phyloP scores from a whole-genome alignment of 2,329 filamentous ascomycete species.

The Fusarium albosuccineum region DNA sequence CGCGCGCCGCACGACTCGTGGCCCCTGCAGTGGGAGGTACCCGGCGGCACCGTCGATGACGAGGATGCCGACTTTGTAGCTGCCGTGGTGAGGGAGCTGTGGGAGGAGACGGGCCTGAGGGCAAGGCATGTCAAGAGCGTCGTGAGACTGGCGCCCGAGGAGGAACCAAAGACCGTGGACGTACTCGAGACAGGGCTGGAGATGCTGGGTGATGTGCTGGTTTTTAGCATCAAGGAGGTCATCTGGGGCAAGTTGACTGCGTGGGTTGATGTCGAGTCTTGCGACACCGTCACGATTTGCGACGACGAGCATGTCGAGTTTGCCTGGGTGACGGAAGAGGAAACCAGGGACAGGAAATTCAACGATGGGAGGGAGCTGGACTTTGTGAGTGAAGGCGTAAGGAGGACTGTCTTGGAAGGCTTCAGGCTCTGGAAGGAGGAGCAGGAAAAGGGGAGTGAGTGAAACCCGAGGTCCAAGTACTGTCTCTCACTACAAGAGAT shows the following conservation, averaged over 20 bases:
- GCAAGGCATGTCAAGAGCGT: slow-evolving; percentile 45
- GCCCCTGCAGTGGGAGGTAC: slow-evolving; percentile 45
- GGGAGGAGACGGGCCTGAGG: slow-evolving; percentile 59
- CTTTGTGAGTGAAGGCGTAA: slow-evolving; percentile 51
- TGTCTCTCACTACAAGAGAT: neutral
- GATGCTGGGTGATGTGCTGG: slow-evolving; percentile 37
- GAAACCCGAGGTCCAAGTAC: neutral
- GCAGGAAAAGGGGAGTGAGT: neutral
- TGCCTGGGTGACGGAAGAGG: slow-evolving; percentile 55
- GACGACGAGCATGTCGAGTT: slow-evolving; percentile 55
- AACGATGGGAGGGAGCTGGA: slow-evolving; percentile 46
- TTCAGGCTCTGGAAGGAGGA: slow-evolving; percentile 47
- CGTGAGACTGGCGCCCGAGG: slow-evolving; percentile 24
- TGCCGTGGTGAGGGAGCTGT: slow-evolving; percentile 58
- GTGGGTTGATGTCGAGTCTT: slow-evolving; percentile 47
- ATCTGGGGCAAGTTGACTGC: slow-evolving; percentile 49
- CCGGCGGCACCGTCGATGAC: slow-evolving; percentile 43
- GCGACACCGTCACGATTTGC: slow-evolving; percentile 47
- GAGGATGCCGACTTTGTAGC: slow-evolving; percentile 38
- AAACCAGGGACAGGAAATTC: slow-evolving; percentile 46
- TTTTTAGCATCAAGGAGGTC: slow-evolving; percentile 41
- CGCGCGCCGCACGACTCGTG: slow-evolving; percentile 46
- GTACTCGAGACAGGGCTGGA: slow-evolving; percentile 39
- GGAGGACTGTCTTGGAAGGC: slow-evolving; percentile 49
- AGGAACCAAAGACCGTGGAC: slow-evolving; percentile 1